Evolutionary conservation across 2,329 filamentous ascomycete species (phyloP), one percentile per base, ranked within the genome.

Genomic region (Pyrenophora tritici-repentis): DNA sequence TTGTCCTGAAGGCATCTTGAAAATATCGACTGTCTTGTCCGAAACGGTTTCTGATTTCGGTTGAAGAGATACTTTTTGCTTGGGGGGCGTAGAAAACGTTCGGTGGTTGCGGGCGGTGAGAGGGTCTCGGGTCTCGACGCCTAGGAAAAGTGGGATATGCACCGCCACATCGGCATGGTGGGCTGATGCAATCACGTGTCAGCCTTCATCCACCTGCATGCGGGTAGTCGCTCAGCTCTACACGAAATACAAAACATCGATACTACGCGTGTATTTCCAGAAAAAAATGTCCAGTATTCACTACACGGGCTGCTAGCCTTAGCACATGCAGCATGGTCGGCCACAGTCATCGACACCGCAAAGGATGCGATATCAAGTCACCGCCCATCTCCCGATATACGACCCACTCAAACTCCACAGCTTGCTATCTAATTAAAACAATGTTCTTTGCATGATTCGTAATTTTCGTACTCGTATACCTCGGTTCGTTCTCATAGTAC

Each of bases 1-100:
- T 74, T 73, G 67, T 69, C 78, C 78, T 66, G 78, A 80, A 68
- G 77, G 77, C 78, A 81, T 81, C 33, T 65, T 75, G 59, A 60
- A 52, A 60, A 50, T 48, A 14, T 41, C 36, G 40, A 38, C 37
- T 43, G 32, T 14, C 29, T 33, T 14, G 34, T 41, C 14, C 26
- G 16, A 14, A 16, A 31, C 16, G 45, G 40, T 26, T 26, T 38
- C 20, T 35, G 20, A 16, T 29, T 55, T 58, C 58, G 49, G 20
- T 18, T 47, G 26, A n/a, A 24, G 26, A 2, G n/a, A 41, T 10
- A 14, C 26, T 36, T 61, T 59, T 61, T 47, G 29, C 44, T 26
- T 13, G 9, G 26, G 53, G 50, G 49, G 50, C 56, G 55, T 62
- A 37, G 43, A 48, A 54, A 56, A 55, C 36, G 47, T 47, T 43